These are phyloP conservation scores for Pestalotiopsis sp. DNA, from an alignment of 2,329 filamentous ascomycete genomes.

Conservation along the genomic window DNA sequence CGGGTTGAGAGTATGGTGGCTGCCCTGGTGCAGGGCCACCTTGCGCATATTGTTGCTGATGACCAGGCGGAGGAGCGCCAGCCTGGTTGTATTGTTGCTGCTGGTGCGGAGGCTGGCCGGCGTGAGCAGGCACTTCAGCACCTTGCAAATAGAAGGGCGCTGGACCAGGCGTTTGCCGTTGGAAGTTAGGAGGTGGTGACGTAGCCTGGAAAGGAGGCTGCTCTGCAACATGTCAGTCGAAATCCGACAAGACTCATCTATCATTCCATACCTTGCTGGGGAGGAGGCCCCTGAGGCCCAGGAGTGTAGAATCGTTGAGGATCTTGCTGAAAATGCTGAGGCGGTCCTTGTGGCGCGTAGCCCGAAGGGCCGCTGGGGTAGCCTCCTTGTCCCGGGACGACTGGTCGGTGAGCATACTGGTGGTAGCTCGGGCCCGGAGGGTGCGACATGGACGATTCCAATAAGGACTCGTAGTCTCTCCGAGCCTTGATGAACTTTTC, in stretches of 20 bases:
- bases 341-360: conserved; percentile 44
- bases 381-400: conserved; percentile 34
- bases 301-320: conserved; percentile 71
- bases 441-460: conserved; percentile 96
- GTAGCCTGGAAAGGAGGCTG: conserved; percentile 46
- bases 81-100: conserved; percentile 30
- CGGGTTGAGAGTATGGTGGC: conserved; percentile 29
- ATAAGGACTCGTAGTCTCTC: conserved; percentile 91
- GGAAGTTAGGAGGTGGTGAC: conserved; percentile 56
- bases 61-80: conserved; percentile 21
- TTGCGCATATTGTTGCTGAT: conserved; percentile 28
- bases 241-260: conserved; percentile 11
- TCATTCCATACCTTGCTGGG: conserved; percentile 37
- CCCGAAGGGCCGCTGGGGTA: conserved; percentile 30
- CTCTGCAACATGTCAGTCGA: conserved; percentile 33
- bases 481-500: conserved; percentile 99
- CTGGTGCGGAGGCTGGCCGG: conserved; percentile 22
- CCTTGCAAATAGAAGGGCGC: conserved; percentile 70
- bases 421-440: conserved; percentile 80
- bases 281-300: conserved; percentile 44
- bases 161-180: conserved; percentile 51
- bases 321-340: conserved; percentile 52
- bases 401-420: conserved; percentile 61
- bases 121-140: conserved; percentile 50
- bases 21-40: conserved; percentile 22